These are phyloP conservation scores for Knoxdaviesia capensis DNA, from an alignment of 2,329 filamentous ascomycete genomes.

Conservation along the genomic window DNA sequence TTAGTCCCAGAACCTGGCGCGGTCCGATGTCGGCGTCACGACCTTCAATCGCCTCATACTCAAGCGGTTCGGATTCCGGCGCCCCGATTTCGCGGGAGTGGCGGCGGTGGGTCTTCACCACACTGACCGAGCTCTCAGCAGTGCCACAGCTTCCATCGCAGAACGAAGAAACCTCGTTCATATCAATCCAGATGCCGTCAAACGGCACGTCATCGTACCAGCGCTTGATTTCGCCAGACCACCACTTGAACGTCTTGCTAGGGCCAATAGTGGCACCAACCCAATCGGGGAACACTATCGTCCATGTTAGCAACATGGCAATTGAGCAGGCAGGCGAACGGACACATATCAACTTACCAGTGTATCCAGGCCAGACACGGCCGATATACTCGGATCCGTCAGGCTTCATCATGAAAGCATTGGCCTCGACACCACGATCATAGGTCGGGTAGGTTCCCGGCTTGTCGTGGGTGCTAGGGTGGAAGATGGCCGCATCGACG, in stretches of 20 bases:
- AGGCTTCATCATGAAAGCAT: constrained; percentile 30
- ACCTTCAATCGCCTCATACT: no score
- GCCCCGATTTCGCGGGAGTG: no score
- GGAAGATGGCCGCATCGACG: constrained; percentile 51
- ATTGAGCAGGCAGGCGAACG: neutral
- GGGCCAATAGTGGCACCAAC: constrained; percentile 30
- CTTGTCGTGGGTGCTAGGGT: constrained; percentile 48
- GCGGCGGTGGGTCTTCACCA: no score
- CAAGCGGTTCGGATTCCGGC: no score
- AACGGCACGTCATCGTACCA: constrained; percentile 33
- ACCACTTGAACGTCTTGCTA: constrained; percentile 45
- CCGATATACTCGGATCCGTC: constrained; percentile 38
- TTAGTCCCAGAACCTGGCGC: no score
- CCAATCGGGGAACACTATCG: constrained; percentile 49
- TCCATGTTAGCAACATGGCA: neutral
- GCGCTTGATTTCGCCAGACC: constrained; percentile 37
- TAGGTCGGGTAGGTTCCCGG: constrained; percentile 44
- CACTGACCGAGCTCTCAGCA: constrained; percentile 17
- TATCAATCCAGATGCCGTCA: constrained; percentile 36
- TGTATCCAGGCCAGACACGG: constrained; percentile 55
- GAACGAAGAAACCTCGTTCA: constrained; percentile 40
- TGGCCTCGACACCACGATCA: constrained; percentile 37
- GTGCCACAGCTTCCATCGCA: constrained; percentile 56
- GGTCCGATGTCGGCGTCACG: constrained; percentile 1
- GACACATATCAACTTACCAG: constrained; percentile 12